phyloP scores from a whole-genome alignment of 2,329 filamentous ascomycete genomes.

The Colletotrichum musae region DNA sequence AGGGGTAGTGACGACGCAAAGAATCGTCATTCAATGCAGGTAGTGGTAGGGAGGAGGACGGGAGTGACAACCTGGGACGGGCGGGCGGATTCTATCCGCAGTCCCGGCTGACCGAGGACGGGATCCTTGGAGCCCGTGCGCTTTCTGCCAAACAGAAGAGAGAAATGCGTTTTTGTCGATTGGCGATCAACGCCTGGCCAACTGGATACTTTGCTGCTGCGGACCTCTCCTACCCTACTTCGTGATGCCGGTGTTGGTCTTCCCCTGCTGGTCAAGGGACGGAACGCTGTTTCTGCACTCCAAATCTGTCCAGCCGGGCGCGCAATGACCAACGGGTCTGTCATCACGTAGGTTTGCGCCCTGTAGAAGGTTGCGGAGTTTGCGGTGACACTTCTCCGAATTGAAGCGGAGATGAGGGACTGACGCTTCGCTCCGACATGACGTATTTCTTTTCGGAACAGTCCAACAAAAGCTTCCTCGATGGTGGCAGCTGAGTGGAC shows the following conservation, averaged over 20 bases:
- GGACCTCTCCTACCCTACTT: neutral
- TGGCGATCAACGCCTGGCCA: neutral
- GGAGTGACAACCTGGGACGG: neutral
- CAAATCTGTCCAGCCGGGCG: neutral
- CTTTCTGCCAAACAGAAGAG: conserved; percentile 2
- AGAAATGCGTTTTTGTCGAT: neutral
- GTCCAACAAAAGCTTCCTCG: conserved; percentile 9
- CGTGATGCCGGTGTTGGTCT: neutral
- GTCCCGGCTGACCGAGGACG: neutral
- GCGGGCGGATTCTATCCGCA: conserved; percentile 10
- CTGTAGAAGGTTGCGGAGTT: conserved; percentile 15
- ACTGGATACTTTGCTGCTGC: neutral
- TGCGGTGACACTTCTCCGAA: conserved; percentile 5
- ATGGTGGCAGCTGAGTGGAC: neutral
- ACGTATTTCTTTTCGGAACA: conserved; percentile 3
- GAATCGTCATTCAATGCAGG: conserved; percentile 10
- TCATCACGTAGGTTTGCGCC: conserved; percentile 25
- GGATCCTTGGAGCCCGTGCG: conserved; percentile 16
- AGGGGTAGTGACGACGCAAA: neutral
- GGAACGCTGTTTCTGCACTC: neutral
- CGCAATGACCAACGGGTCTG: conserved; percentile 15
- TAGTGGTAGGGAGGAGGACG: neutral
- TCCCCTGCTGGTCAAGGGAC: neutral
- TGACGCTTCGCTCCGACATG: conserved; percentile 2
- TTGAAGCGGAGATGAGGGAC: neutral